Percentiles rank a stretch among this genome's conserved stretches.
phyloP scores from a whole-genome alignment of 31 red algal species.

The Bonnemaisonia californica region DNA sequence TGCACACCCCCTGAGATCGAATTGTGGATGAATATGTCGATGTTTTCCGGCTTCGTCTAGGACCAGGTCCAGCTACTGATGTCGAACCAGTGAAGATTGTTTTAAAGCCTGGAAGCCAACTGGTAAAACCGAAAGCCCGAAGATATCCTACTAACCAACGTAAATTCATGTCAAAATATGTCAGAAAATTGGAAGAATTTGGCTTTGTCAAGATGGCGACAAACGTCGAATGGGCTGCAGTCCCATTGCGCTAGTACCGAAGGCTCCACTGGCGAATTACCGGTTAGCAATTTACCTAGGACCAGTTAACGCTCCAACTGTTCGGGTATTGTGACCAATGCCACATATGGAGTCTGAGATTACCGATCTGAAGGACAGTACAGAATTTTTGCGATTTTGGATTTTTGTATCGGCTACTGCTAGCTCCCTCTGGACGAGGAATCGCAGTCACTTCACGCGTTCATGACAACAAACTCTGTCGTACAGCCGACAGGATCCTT shows the following conservation, averaged over 20 bases:
- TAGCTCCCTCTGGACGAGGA: slow-evolving; percentile 11
- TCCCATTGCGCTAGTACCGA: slow-evolving; percentile 3
- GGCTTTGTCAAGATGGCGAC: neutral
- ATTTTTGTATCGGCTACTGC: slow-evolving; percentile 19
- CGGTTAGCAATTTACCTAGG: neutral
- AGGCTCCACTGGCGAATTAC: slow-evolving; percentile 1
- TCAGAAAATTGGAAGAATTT: neutral
- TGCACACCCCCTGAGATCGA: neutral
- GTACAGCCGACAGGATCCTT: neutral
- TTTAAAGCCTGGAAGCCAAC: neutral
- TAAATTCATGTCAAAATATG: neutral
- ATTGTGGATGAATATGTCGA: neutral
- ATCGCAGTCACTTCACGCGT: neutral
- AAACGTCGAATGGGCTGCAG: slow-evolving; percentile 9
- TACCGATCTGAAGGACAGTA: neutral
- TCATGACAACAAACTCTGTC: neutral
- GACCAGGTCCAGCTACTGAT: neutral
- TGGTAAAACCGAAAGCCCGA: neutral
- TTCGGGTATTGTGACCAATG: neutral
- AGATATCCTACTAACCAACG: neutral
- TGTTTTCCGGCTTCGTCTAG: slow-evolving; percentile 5
- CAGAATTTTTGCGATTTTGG: neutral
- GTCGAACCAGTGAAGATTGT: neutral
- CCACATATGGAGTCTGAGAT: neutral
- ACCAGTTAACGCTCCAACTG: neutral